Evolutionary conservation across 805 yeast species (phyloP), one percentile per base, ranked within the genome.

Genomic region (Sugiyamaella lignohabitans): DNA sequence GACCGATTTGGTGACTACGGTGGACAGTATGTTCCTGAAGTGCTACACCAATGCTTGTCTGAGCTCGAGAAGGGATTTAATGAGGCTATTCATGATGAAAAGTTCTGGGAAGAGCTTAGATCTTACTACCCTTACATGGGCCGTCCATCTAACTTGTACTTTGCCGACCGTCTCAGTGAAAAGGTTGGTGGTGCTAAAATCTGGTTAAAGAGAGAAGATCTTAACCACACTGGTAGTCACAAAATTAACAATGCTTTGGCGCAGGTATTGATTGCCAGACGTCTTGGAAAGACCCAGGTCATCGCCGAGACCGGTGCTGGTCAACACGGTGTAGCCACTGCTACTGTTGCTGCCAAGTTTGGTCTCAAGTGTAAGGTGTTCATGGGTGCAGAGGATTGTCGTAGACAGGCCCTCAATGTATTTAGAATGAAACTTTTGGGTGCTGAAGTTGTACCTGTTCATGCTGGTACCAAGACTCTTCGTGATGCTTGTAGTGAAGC

Each of bases 331-430:
- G 76, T 71, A 22, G 76, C 76, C 23, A 70, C 76, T 20, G 76
- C 76, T n/a, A 71, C 75, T 20, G 72, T 66, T 2, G 72, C 73
- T 21, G 76, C 76, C 38, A 71, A 71, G 54, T 70, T 93, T 58
- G 98, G 98, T 44, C 66, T 93, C 68, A 78, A 84, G 64, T 93
- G 98, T 73, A 87, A 87, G 14, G 95, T 93, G 30, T 91, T 79
- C 62, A 93, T 93, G 99, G 99, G 99, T 53, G 98, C 98, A 39
- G 98, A 93, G 70, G 99, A 93, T 71, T 96, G 87, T 38, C 84
- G 96, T 67, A 86, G 99, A 69, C 99, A 93, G 75, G 97, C 99
- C 11, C 74, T 93, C 55, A 93, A 93, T 61, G 99, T 93, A 35
- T 93, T 93, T 76, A 80, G 99, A 73, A 93, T 93, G 95, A 78